A percentile compares a stretch with the other conserved stretches of the same genome.
Conservation (phyloP, 306 rosid genomes). For the Crataegus laevigata region DNA sequence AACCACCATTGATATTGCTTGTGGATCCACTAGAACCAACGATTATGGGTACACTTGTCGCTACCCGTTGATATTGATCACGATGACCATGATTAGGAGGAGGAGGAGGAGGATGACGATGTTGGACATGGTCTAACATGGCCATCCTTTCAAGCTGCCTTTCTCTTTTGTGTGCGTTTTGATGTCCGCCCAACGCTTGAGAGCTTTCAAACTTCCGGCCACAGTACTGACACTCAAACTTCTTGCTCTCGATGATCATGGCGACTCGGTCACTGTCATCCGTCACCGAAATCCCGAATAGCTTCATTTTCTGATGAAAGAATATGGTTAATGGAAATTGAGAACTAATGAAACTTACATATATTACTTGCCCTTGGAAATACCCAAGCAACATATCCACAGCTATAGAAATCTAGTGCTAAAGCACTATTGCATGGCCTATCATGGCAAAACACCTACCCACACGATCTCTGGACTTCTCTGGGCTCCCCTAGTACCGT, state of each 20-base stretch:
- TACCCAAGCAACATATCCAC: not conserved
- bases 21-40: not conserved
- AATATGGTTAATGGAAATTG: not conserved
- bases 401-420: not conserved
- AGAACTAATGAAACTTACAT: not conserved
- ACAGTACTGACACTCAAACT: slow-evolving; percentile 27
- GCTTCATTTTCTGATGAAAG: slow-evolving; percentile 5
- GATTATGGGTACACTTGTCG: slow-evolving; percentile 1
- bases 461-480: too few species aligned
- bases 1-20: not conserved
- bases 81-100: not conserved
- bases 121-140: not conserved
- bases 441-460: too few species aligned
- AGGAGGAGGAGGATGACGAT: not conserved
- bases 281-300: slow-evolving; percentile 3
- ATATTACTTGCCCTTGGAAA: not conserved
- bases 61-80: not conserved
- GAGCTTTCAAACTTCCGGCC: slow-evolving; percentile 19
- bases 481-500: not conserved
- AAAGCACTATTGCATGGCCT: not conserved
- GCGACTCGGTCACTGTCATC: not conserved
- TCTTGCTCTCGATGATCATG: not conserved
- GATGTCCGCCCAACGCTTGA: slow-evolving; percentile 40
- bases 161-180: slow-evolving; percentile 32
- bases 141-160: slow-evolving; percentile 19